phyloP scores from a whole-genome alignment of 345 rosid species.

The Hypericum androsaemum region DNA sequence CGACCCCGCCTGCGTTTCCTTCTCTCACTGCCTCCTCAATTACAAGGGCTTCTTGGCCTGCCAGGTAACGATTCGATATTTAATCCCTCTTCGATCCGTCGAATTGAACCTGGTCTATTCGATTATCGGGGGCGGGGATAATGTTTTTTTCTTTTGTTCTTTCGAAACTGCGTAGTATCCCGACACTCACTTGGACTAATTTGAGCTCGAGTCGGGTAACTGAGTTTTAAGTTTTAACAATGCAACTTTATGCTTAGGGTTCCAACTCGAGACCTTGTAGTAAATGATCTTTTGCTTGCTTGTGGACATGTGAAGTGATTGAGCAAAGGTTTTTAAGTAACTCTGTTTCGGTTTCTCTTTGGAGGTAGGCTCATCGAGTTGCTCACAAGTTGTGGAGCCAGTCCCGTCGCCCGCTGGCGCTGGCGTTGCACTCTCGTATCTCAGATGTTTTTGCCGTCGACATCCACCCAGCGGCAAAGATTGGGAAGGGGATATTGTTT shows the following conservation, averaged over 20 bases:
- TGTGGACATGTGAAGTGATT: no score
- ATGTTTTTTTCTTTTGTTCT: background rate
- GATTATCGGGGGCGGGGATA: background rate
- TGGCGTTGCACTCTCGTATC: conserved; percentile 86
- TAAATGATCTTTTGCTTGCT: background rate
- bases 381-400: conserved; percentile 81
- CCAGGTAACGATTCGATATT: conserved; percentile 38
- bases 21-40: conserved; percentile 93
- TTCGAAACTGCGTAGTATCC: no score
- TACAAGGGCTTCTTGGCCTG: conserved; percentile 93
- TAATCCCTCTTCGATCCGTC: background rate
- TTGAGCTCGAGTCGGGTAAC: no score
- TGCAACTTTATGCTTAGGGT: no score
- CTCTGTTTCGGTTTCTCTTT: no score
- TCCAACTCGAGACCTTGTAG: no score
- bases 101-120: background rate
- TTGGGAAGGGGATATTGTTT: conserved; percentile 75
- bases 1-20: conserved; percentile 93
- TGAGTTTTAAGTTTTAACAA: no score
- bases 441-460: conserved; percentile 90
- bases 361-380: conserved; percentile 69
- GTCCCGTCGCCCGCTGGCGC: conserved; percentile 66
- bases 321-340: no score
- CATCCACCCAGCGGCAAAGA: conserved; percentile 89
- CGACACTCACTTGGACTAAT: no score